Evolutionary conservation across 148 eudicot genomes (phyloP), one percentile per base, ranked within the genome.

Genomic region (Rhododendron mucronatum): DNA sequence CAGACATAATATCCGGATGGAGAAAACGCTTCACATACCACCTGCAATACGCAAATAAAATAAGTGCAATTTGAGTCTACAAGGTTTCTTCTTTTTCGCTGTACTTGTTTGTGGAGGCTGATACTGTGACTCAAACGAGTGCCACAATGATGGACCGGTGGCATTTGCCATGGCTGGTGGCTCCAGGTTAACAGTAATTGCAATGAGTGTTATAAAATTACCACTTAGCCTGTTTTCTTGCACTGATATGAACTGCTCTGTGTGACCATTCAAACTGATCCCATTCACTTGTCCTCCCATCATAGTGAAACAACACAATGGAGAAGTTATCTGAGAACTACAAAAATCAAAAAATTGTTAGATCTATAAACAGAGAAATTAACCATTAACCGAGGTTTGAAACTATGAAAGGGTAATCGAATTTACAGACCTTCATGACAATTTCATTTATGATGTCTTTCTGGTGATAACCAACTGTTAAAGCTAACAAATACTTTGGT

Each of bases 221-320:
- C 91, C 91, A 89, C 80, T 89, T 89, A 1, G 89, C 78, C 82
- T 89, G 91, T 71, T 82, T 87, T 41, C 59, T 80, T 44, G 67
- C 84, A 78, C 89, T 87, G 84, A 87, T 45, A 80, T 89, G 91
- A 69, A 89, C 69, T 50, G 89, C 91, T 77, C 84, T 51, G 33
- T 83, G 53, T 30, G 91, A 87, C 91, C 91, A 89, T 78, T 89
- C 91, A 83, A 89, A 89, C 63, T 82, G 55, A 69, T 89, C 89
- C 91, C 91, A 89, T 1, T 85, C 89, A 74, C 80, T 89, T 47
- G 89, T 85, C 47, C 59, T 83, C 28, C 89, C 91, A 83, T 89
- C 91, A 45, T 89, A 89, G 26, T 87, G 91, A 69, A 89, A 87
- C 80, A 89, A 71, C 8, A 87, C 48, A 16, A 89, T 83, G 33